A percentile compares a stretch with the other conserved stretches of the same genome.
phyloP scores from a whole-genome alignment of 805 yeast genomes.

The Saccharomyces kudriavzevii region DNA sequence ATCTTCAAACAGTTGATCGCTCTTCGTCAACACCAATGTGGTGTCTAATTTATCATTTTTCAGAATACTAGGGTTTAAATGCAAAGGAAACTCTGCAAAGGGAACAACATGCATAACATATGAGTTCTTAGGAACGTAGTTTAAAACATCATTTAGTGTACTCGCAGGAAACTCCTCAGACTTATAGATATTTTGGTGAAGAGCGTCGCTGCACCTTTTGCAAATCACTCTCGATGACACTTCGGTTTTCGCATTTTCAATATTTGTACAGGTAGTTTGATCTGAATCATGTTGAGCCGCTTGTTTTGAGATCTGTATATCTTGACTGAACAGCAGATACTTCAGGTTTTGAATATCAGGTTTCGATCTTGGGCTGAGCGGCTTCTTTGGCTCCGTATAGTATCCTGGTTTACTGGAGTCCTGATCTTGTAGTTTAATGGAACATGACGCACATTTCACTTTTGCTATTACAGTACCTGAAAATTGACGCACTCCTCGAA shows the following conservation, averaged over 20 bases:
- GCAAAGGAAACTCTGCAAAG: constrained; percentile 65
- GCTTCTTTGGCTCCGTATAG: constrained; percentile 28
- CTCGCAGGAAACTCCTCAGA: constrained; percentile 28
- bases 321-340: constrained; percentile 27
- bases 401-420: constrained; percentile 38
- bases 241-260: constrained; percentile 7
- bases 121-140: constrained; percentile 35
- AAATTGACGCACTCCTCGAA: constrained; percentile 3
- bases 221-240: constrained; percentile 32
- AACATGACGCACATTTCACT: constrained; percentile 48
- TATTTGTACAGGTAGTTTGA: constrained; percentile 2
- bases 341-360: constrained; percentile 16
- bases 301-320: constrained; percentile 19
- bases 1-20: constrained; percentile 26
- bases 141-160: constrained; percentile 28
- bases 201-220: constrained; percentile 47
- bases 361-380: background rate
- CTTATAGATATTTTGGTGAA: constrained; percentile 36
- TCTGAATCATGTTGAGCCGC: background rate
- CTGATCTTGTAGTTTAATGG: constrained; percentile 40
- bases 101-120: constrained; percentile 54
- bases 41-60: constrained; percentile 7
- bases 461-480: constrained; percentile 1
- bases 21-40: constrained; percentile 22
- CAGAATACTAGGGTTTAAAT: constrained; percentile 32